Evolutionary conservation across 345 rosid genomes (phyloP).

Genomic region (Draba incana): DNA sequence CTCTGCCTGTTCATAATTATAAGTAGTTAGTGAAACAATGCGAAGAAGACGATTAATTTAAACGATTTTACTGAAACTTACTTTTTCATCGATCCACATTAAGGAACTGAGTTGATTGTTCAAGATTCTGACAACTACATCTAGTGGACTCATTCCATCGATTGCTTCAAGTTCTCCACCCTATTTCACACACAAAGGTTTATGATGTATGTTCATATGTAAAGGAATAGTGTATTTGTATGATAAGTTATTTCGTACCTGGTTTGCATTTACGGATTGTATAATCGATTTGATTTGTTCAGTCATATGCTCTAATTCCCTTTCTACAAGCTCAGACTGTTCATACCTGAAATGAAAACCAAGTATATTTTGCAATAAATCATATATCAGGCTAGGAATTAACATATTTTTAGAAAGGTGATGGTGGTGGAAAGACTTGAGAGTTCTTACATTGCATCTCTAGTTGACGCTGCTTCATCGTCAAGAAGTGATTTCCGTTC

Average conservation of each 20-base stretch:
- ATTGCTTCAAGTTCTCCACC: conserved; percentile 84
- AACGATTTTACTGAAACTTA: conserved; percentile 24
- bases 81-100: conserved; percentile 98
- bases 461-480: conserved; percentile 94
- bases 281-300: conserved; percentile 89
- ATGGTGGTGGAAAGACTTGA: conserved; percentile 16
- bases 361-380: background rate
- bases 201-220: background rate
- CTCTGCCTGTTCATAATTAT: conserved; percentile 63
- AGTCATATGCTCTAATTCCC: conserved; percentile 93
- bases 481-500: conserved; percentile 77
- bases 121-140: conserved; percentile 82
- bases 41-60: conserved; percentile 5
- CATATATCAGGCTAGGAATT: conserved; percentile 3
- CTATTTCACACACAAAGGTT: conserved; percentile 45
- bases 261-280: conserved; percentile 76
- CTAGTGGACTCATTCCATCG: conserved; percentile 87
- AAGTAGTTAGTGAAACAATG: background rate
- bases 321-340: conserved; percentile 85
- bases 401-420: too few relatives aligned
- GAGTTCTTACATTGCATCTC: conserved; percentile 93
- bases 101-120: conserved; percentile 97
- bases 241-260: conserved; percentile 45
- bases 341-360: conserved; percentile 69
- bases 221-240: background rate